Percentiles rank a stretch among this genome's conserved stretches.
Evolutionary conservation across 2,329 filamentous ascomycete genomes (phyloP).

Genomic region (Aspergillus quadrilineatus): DNA sequence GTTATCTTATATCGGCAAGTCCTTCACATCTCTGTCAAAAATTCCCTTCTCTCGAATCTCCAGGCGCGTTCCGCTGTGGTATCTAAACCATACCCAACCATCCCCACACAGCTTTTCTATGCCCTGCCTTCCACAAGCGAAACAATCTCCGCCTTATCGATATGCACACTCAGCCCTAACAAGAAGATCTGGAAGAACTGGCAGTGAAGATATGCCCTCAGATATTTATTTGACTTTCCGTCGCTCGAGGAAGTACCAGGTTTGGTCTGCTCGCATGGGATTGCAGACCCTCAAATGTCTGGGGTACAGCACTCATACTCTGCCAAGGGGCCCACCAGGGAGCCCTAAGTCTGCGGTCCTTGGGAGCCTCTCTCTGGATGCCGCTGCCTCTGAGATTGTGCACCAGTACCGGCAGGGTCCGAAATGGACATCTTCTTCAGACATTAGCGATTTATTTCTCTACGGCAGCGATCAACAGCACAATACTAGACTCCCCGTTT

Average conservation of each 20-base stretch:
- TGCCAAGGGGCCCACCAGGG: constrained; percentile 35
- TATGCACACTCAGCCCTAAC: background rate
- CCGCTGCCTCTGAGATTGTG: background rate
- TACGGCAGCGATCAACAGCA: background rate
- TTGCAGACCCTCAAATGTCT: constrained; percentile 23
- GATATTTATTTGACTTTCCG: background rate
- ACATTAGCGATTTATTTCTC: constrained; percentile 1
- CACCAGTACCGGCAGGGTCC: background rate
- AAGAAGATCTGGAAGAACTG: background rate
- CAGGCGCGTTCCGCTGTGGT: background rate
- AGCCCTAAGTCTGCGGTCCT: constrained; percentile 34
- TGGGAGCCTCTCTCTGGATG: constrained; percentile 21
- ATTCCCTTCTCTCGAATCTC: background rate
- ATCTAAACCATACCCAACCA: background rate
- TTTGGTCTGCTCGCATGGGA: constrained; percentile 42
- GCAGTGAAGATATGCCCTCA: background rate
- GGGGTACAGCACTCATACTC: constrained; percentile 18
- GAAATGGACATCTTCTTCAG: background rate
- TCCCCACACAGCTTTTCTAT: constrained; percentile 16
- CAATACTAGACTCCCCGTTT: background rate
- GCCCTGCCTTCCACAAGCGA: constrained; percentile 16
- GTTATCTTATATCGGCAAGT: background rate
- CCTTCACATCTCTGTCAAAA: background rate
- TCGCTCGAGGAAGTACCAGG: constrained; percentile 30
- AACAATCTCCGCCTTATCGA: background rate